Evolutionary conservation across 306 rosid species (phyloP).

Genomic region (Malus sieversii): DNA sequence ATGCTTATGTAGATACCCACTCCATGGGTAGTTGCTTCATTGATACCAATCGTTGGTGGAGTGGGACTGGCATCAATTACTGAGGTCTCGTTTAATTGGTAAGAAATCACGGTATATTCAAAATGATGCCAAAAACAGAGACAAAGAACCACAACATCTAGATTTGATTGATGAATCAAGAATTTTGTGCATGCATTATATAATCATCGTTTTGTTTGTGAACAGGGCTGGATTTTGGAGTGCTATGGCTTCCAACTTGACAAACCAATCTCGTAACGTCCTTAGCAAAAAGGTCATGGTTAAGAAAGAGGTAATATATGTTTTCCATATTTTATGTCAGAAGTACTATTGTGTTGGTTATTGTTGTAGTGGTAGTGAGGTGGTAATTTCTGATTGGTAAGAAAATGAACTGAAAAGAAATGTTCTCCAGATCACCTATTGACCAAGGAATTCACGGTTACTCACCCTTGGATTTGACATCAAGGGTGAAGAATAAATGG

Average conservation of each 20-base stretch:
- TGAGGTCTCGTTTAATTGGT: conserved; percentile 95
- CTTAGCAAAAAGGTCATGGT: conserved; percentile 96
- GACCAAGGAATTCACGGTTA: background rate
- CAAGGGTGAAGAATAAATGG: background rate
- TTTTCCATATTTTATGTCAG: conserved; percentile 1
- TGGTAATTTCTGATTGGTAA: background rate
- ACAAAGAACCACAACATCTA: background rate
- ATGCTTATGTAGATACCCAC: conserved; percentile 49
- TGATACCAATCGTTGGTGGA: conserved; percentile 84
- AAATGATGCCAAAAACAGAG: background rate
- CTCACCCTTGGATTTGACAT: background rate
- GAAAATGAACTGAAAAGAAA: background rate
- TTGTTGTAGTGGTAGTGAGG: background rate
- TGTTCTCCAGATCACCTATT: background rate
- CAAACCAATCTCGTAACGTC: conserved; percentile 93
- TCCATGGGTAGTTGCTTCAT: conserved; percentile 72
- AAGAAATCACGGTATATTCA: background rate
- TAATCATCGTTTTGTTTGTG: conserved; percentile 10
- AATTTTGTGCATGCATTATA: background rate
- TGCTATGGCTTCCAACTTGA: conserved; percentile 97
- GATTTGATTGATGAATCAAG: background rate
- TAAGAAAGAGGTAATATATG: conserved; percentile 49
- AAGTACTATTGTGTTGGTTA: background rate
- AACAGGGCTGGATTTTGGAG: conserved; percentile 91
- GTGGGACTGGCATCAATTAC: conserved; percentile 83